phyloP scores from a whole-genome alignment of 495 filamentous ascomycete genomes.

The Saxophila tyrrhenica region DNA sequence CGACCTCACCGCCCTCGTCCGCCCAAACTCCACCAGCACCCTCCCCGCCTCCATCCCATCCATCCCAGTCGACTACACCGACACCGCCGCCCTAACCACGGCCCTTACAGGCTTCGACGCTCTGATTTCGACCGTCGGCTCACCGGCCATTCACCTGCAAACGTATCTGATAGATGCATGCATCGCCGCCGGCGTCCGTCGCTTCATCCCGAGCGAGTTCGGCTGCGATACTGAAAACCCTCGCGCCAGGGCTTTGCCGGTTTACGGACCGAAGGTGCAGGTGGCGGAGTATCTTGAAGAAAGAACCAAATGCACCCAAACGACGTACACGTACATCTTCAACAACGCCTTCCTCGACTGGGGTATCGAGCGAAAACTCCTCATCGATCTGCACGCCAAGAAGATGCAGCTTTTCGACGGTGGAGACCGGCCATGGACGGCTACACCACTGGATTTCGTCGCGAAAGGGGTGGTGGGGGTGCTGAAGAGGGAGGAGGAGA shows the following conservation, averaged over 20 bases:
- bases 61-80: constrained; percentile 42
- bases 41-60: constrained; percentile 28
- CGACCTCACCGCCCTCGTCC: constrained; percentile 47
- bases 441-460: constrained; percentile 5
- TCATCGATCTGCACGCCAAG: constrained; percentile 1
- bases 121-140: constrained; percentile 31
- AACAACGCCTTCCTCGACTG: constrained; percentile 13
- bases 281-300: constrained; percentile 36
- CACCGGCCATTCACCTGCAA: constrained; percentile 19
- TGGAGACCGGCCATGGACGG: background rate
- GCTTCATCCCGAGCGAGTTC: constrained; percentile 31
- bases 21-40: constrained; percentile 32
- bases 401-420: constrained; percentile 4
- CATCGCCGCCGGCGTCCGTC: constrained; percentile 28
- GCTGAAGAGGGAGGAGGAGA: constrained; percentile 13
- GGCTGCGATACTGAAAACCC: constrained; percentile 26
- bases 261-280: constrained; percentile 35
- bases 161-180: constrained; percentile 28
- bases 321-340: constrained; percentile 8
- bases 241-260: constrained; percentile 26
- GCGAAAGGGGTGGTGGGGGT: constrained; percentile 10
- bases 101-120: constrained; percentile 38
- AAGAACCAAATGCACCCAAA: constrained; percentile 19
- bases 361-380: background rate
- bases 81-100: constrained; percentile 38